A percentile compares a stretch with the other conserved stretches of the same genome.
phyloP scores from a whole-genome alignment of 176 grass and related monocot species.

The barley (Hordeum vulgare) region DNA sequence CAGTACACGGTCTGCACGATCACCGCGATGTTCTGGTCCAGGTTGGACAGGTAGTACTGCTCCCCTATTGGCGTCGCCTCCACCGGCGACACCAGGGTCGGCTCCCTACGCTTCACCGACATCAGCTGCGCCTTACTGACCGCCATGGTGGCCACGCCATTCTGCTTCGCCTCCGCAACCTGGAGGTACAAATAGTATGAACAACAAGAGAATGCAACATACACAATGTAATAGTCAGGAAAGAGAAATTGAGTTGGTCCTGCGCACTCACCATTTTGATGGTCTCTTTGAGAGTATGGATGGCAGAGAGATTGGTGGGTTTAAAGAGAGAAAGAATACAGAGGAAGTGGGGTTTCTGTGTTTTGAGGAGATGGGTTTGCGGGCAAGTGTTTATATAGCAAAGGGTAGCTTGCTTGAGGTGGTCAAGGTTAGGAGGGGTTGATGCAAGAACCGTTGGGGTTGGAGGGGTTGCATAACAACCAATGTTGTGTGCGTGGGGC shows the following conservation, averaged over 20 bases:
- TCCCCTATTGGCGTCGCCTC: slow-evolving; percentile 52
- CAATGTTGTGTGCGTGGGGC: neutral
- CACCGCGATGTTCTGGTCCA: slow-evolving; percentile 94
- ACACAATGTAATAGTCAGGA: neutral
- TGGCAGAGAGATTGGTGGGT: neutral
- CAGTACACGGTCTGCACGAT: slow-evolving; percentile 87
- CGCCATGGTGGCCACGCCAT: neutral
- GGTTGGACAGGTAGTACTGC: slow-evolving; percentile 90
- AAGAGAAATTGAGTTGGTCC: neutral
- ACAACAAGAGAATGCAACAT: neutral
- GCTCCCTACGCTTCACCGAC: slow-evolving; percentile 43
- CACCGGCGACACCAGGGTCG: slow-evolving; percentile 51
- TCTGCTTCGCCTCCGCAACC: slow-evolving; percentile 45
- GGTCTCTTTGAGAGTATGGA: neutral
- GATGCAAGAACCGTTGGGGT: slow-evolving; percentile 45
- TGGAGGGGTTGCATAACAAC: slow-evolving; percentile 49
- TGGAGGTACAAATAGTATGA: neutral
- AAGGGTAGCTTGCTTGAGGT: neutral
- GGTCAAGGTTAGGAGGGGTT: neutral
- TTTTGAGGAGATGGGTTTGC: neutral
- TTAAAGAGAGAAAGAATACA: neutral
- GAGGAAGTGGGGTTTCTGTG: neutral
- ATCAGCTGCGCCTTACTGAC: slow-evolving; percentile 12
- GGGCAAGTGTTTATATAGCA: slow-evolving; percentile 7
- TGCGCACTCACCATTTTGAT: slow-evolving; percentile 32